Conservation (phyloP, 495 filamentous ascomycete species). For the Penicillium cinerascens region DNA sequence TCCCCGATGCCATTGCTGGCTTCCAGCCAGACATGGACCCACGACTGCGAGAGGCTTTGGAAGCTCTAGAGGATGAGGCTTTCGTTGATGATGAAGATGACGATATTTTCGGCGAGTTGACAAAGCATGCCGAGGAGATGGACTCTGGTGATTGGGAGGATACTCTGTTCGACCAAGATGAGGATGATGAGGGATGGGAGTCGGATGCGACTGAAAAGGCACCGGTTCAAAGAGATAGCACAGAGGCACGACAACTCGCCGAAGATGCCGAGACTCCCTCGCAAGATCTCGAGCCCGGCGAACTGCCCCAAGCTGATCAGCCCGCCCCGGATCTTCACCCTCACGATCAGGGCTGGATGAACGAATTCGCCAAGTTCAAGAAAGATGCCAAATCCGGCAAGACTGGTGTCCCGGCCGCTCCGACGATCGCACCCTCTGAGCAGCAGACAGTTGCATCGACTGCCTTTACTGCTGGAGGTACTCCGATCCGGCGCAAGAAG, state of each 20-base stretch:
- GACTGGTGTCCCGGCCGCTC: slow-evolving; percentile 34
- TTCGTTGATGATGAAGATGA: slow-evolving; percentile 86
- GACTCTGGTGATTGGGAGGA: slow-evolving; percentile 65
- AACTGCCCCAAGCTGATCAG: slow-evolving; percentile 45
- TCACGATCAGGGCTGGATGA: slow-evolving; percentile 74
- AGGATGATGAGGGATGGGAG: slow-evolving; percentile 82
- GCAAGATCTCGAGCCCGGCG: slow-evolving; percentile 25
- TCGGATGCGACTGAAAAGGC: slow-evolving; percentile 86
- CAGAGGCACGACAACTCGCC: slow-evolving; percentile 16
- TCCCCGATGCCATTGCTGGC: slow-evolving; percentile 85
- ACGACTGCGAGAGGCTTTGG: slow-evolving; percentile 82
- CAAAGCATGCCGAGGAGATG: slow-evolving; percentile 68
- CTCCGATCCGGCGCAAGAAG: slow-evolving; percentile 79
- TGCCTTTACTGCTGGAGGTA: slow-evolving; percentile 64
- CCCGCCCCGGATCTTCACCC: slow-evolving; percentile 40
- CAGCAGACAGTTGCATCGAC: slow-evolving; percentile 64
- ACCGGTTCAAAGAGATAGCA: slow-evolving; percentile 42
- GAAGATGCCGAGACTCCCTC: slow-evolving; percentile 5
- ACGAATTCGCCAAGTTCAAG: slow-evolving; percentile 87
- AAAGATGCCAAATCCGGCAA: slow-evolving; percentile 58
- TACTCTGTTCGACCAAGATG: slow-evolving; percentile 54
- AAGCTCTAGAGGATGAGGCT: slow-evolving; percentile 93
- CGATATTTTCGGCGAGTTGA: slow-evolving; percentile 75
- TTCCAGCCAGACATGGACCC: slow-evolving; percentile 99
- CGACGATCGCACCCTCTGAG: slow-evolving; percentile 48